Evolutionary conservation across 257 asterid genomes (phyloP).

Genomic region (Solanum medicagineum): DNA sequence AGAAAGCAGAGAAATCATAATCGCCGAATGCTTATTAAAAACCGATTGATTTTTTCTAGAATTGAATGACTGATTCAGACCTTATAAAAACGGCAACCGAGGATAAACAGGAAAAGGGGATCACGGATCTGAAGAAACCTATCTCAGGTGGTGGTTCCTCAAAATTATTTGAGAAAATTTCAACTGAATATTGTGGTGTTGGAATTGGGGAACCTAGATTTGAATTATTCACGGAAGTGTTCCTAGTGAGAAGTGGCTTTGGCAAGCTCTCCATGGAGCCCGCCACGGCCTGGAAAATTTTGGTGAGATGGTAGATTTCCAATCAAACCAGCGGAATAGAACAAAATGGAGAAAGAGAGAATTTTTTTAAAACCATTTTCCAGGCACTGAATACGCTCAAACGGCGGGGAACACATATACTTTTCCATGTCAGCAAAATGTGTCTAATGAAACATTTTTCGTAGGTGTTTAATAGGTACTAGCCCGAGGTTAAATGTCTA

Average conservation of each 20-base stretch:
- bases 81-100: conserved; percentile 1
- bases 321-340: background rate
- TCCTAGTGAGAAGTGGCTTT: background rate
- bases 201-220: background rate
- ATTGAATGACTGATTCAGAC: conserved; percentile 20
- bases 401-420: background rate
- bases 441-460: background rate
- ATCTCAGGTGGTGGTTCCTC: background rate
- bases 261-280: background rate
- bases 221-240: background rate
- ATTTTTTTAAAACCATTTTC: background rate
- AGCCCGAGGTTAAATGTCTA: background rate
- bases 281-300: background rate
- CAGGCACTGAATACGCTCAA: background rate
- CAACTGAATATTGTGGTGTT: background rate
- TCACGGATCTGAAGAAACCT: background rate
- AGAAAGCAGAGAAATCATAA: background rate
- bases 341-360: background rate
- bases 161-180: background rate
- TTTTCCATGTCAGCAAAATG: background rate
- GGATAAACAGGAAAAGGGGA: conserved; percentile 2
- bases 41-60: background rate
- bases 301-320: background rate
- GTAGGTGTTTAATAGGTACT: background rate
- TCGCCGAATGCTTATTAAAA: conserved; percentile 19